Base-by-base conservation (phyloP, 2,329 filamentous ascomycete species). In the Beauveria brongniartii region DNA sequence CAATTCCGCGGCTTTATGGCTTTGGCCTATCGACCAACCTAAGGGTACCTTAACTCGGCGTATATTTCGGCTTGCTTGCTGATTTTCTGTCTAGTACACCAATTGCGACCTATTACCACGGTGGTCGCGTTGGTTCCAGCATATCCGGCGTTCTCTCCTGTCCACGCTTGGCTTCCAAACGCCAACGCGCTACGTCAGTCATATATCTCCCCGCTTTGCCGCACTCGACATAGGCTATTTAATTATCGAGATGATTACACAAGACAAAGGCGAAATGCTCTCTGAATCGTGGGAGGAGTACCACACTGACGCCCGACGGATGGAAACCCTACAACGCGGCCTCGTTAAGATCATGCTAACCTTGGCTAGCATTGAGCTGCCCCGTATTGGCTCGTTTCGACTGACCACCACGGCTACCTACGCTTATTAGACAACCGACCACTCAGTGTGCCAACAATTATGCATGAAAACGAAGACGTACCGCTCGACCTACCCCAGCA, bases 371-470 rank as follows among this genome's bases (percentile, higher is more conserved):
- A 46, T 71, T 10, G 67, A 67, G 7, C 67, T 67, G 52, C 66
- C 69, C 2, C 66, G 65, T 10, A 72, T 72, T 24, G 71, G 65
- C 18, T 64, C 69, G 8, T 69, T 67, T 54, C 62, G 62, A 1
- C 67, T 72, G 59, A 65, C 61, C 60, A 72, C 56, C 18, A 54
- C 7, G 70, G 70, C 44, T 70, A 67, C 16, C 63, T 74, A 10
- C 64, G 64, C 24, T 63, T 73, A 41, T 63, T 73, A 41, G 65
- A 69, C 18, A 77, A 77, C 64, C 72, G 72, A 3, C 74, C 74
- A 30, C 65, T 75, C 22, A 69, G 66, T 22, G 65, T 70, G 62
- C 47, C 16, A 62, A 71, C 55, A 43, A 65, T 24, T 52, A 64
- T 6, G 73, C 75, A 61, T 67, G 70, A 28, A 63, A 64, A 28